These are phyloP conservation scores for Raffaelea albimanens DNA, from an alignment of 2,329 filamentous ascomycete genomes.

Conservation along the genomic window DNA sequence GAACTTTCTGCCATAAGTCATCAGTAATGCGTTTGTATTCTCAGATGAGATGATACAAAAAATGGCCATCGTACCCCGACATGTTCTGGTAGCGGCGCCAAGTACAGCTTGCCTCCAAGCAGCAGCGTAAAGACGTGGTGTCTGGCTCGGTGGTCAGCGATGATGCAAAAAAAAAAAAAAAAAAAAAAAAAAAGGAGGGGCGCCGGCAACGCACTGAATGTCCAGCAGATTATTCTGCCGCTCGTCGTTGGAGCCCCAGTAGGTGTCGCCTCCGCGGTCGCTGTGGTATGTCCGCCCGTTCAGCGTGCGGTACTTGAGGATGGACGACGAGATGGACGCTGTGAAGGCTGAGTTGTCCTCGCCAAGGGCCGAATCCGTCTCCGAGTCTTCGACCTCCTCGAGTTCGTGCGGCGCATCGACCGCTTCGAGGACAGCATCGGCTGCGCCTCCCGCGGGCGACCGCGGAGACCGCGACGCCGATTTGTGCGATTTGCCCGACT, in stretches of 20 bases:
- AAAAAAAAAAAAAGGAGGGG: too few relatives aligned
- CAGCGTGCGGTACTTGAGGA: constrained; percentile 20
- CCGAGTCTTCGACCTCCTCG: too few relatives aligned
- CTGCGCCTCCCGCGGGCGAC: too few relatives aligned
- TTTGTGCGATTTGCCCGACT: too few relatives aligned
- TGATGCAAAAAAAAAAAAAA: too few relatives aligned
- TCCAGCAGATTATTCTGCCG: constrained; percentile 21
- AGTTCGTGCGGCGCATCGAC: too few relatives aligned
- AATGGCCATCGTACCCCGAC: not conserved
- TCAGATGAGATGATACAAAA: too few relatives aligned
- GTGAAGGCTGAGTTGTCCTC: constrained; percentile 12
- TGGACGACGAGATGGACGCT: constrained; percentile 20
- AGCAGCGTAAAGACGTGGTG: constrained; percentile 18
- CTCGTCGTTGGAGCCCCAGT: constrained; percentile 23
- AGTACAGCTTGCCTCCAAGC: constrained; percentile 16
- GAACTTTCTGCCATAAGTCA: constrained; percentile 1
- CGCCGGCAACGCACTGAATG: constrained; percentile 14
- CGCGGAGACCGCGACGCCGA: too few relatives aligned
- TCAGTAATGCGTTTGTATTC: not conserved
- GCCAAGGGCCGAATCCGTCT: constrained; percentile 5
- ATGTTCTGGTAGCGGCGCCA: constrained; percentile 16
- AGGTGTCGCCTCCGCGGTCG: constrained; percentile 16
- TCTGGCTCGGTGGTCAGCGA: constrained; percentile 2
- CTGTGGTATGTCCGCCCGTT: constrained; percentile 23
- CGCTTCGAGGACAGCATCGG: too few relatives aligned